phyloP scores from a whole-genome alignment of 441 rosid species.

The Rhodomyrtus psidioides region DNA sequence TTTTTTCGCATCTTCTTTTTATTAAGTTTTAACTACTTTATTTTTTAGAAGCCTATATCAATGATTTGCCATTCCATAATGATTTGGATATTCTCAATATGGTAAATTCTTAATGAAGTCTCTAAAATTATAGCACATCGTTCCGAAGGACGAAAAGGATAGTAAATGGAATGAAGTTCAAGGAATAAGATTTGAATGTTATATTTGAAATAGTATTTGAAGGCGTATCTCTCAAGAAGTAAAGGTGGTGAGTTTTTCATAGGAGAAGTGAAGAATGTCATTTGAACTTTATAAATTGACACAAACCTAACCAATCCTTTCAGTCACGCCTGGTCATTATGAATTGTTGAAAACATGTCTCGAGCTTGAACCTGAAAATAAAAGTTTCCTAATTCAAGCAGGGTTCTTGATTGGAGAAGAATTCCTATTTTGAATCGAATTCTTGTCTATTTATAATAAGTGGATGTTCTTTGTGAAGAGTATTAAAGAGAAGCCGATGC shows the following conservation, averaged over 20 bases:
- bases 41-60: accelerated
- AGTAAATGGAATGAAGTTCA: neutral
- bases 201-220: neutral
- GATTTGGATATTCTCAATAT: neutral
- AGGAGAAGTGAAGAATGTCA: neutral
- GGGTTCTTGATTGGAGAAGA: too few species aligned
- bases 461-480: too few species aligned
- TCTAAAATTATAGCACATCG: neutral
- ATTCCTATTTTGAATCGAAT: too few species aligned
- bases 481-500: too few species aligned
- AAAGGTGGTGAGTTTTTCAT: neutral
- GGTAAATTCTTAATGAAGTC: too few species aligned
- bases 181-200: neutral
- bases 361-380: too few species aligned
- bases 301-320: neutral
- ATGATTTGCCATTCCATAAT: neutral
- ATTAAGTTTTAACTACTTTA: neutral
- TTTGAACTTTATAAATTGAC: neutral
- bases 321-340: neutral
- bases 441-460: too few species aligned
- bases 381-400: too few species aligned
- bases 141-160: accelerated
- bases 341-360: too few species aligned
- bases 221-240: neutral
- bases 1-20: neutral